Evolutionary conservation across 2,329 filamentous ascomycete species (phyloP).

Genomic region (Pseudocercospora fuligena): DNA sequence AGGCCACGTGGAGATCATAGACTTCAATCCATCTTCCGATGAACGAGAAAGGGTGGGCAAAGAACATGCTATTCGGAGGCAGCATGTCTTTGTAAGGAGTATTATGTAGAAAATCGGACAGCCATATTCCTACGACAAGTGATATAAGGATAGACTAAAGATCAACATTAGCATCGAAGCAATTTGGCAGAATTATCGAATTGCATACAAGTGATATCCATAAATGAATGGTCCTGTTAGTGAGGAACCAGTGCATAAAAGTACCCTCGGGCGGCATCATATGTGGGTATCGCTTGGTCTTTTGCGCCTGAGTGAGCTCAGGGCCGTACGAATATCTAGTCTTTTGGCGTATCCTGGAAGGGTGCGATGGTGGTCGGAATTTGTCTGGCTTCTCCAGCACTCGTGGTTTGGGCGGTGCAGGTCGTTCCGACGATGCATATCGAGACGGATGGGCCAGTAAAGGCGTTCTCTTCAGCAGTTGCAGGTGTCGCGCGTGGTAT

Average conservation of each 20-base stretch:
- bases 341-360: constrained; percentile 66
- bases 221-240: constrained; percentile 75
- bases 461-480: constrained; percentile 17
- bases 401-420: constrained; percentile 60
- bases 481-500: constrained; percentile 36
- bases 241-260: constrained; percentile 83
- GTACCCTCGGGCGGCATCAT: constrained; percentile 85
- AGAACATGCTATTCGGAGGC: constrained; percentile 70
- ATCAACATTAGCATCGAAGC: constrained; percentile 1
- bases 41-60: constrained; percentile 71
- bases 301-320: constrained; percentile 67
- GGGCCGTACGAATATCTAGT: constrained; percentile 75
- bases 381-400: constrained; percentile 84
- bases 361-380: constrained; percentile 92
- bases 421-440: constrained; percentile 40
- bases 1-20: constrained; percentile 74
- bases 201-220: constrained; percentile 78
- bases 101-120: constrained; percentile 76
- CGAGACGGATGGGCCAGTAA: constrained; percentile 25
- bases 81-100: constrained; percentile 82
- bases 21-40: constrained; percentile 70
- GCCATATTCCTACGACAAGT: constrained; percentile 74
- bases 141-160: constrained; percentile 67
- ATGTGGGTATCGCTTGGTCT: constrained; percentile 77
- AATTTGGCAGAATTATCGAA: background rate